Evolutionary conservation across 2,329 filamentous ascomycete genomes (phyloP), one percentile per base, ranked within the genome.

Genomic region (Neopestalotiopsis rosae): DNA sequence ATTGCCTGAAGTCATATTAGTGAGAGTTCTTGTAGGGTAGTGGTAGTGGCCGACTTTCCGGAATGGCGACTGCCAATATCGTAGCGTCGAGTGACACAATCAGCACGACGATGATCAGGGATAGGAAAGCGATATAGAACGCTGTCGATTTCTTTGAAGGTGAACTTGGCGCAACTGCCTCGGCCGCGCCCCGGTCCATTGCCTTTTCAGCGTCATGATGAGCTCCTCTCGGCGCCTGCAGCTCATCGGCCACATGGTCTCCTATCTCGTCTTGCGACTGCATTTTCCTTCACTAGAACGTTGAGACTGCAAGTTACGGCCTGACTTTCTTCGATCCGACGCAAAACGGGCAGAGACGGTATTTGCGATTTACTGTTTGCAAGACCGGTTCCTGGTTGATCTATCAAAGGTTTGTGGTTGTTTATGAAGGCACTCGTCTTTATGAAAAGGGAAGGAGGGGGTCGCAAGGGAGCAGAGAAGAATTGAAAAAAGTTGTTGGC

Each of bases 1-100:
- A 76, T 75, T 4, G 69, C 69, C 74, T 76, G 7, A 3, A 10
- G 5, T 1, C 24, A 14, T 30, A 12, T 59, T 12, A 34, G 12
- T 6, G 20, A 34, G 24, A 34, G 28, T 1, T 52, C 12, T 14
- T 32, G 4, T 9, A 45, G 2, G 5, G 3, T 2, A 10, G 17
- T 10, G 28, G 3, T 17, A 63, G 61, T 42, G 32, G 32, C n/a
- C 14, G 9, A 42, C 61, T n/a, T 34, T 14, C 61, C 9, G 61
- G 61, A 45, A 45, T 63, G 20, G 61, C 61, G 32, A 63, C 61
- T 13, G 61, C 61, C 34, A 63, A 14, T 2, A 45, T 63, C 20
- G 61, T 63, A 0, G 61, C 61, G 4, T 63, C 61, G 17, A 63
- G 61, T 4, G 57, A 59, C 2, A 59, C 57, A 5, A 59, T 59